Conservation (phyloP, 2,329 filamentous ascomycete species). For the Epichloe sp. region DNA sequence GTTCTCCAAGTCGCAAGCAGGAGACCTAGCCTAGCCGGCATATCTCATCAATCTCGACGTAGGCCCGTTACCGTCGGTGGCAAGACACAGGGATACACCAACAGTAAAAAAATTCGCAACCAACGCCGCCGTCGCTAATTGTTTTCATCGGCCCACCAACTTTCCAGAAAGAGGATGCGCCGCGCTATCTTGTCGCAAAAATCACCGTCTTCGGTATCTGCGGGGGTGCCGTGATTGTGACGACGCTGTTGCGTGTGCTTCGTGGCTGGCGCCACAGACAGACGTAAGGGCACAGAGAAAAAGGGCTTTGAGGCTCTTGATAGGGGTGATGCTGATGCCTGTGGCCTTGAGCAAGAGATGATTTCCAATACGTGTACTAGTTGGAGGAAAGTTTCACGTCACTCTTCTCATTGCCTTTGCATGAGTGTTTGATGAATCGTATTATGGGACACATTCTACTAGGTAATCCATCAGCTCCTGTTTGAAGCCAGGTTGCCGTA, state of each 20-base stretch:
- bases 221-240: no score
- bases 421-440: neutral
- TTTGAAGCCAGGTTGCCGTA: neutral
- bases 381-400: neutral
- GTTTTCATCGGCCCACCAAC: conserved; percentile 20
- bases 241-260: no score
- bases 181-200: conserved; percentile 22
- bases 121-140: conserved; percentile 29
- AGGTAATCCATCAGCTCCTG: neutral
- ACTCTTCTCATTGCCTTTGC: no score
- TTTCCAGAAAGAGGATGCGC: conserved; percentile 27
- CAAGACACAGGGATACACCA: conserved; percentile 32
- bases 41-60: conserved; percentile 30
- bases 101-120: conserved; percentile 22
- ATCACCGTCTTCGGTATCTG: no score
- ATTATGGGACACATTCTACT: neutral
- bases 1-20: conserved; percentile 14
- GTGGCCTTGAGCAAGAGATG: conserved; percentile 13
- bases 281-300: conserved; percentile 20
- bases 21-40: conserved; percentile 15
- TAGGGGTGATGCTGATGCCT: conserved; percentile 16
- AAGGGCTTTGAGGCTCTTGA: conserved; percentile 17
- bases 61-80: conserved; percentile 24
- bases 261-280: conserved; percentile 6
- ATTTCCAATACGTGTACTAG: conserved; percentile 16